Percentiles rank a stretch among this genome's conserved stretches.
Conservation (phyloP, 805 yeast genomes). For the Danielia oregonensis region DNA sequence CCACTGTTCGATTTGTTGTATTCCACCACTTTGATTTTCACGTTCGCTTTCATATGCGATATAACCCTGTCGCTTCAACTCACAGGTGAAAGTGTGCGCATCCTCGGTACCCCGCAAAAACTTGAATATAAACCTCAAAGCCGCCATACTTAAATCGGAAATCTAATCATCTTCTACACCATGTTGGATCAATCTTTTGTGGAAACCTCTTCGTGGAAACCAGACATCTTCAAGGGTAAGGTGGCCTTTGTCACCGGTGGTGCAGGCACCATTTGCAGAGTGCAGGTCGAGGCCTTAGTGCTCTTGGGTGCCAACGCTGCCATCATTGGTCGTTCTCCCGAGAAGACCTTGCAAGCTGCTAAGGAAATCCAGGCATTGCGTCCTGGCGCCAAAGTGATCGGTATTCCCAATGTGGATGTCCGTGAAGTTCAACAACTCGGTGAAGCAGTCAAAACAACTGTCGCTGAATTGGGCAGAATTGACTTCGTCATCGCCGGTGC, state of each 20-base stretch:
- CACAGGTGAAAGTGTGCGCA: too few species aligned
- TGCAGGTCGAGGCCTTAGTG: conserved; percentile 82
- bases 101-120: neutral
- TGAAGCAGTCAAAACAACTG: conserved; percentile 63
- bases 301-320: conserved; percentile 84
- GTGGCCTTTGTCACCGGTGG: conserved; percentile 94
- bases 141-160: too few species aligned
- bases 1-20: too few species aligned
- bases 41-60: too few species aligned
- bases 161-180: too few species aligned
- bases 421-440: conserved; percentile 59
- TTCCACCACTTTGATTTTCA: too few species aligned
- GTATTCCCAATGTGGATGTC: conserved; percentile 74
- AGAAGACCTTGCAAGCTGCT: conserved; percentile 66
- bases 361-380: conserved; percentile 56
- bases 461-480: conserved; percentile 66
- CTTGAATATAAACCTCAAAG: too few species aligned
- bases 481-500: conserved; percentile 94
- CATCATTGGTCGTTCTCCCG: conserved; percentile 72
- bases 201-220: conserved; percentile 39
- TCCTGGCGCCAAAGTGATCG: conserved; percentile 62
- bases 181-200: conserved; percentile 19
- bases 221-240: conserved; percentile 72
- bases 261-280: conserved; percentile 92
- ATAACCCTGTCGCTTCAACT: too few species aligned